Base-by-base conservation (phyloP, 352 stramenopile genomes). In the Phytophthora cryptogea region DNA sequence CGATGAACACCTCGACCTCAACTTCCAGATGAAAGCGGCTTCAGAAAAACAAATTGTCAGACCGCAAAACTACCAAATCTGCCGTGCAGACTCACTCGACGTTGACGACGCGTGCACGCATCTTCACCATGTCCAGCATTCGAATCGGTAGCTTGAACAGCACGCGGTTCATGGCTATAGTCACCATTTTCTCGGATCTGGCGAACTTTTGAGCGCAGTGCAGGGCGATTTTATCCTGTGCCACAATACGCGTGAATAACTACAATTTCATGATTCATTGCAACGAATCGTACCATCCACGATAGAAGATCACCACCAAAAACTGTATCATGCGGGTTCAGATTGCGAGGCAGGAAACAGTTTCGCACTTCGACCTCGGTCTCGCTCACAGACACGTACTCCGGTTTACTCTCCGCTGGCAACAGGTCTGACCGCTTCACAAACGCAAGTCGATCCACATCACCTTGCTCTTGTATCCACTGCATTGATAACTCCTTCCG, bases 151-250 rank as follows among this genome's bases (percentile, higher is more conserved):
- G 66, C 68, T 80, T 83, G 57, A 89, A 89, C 6, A 76, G 58
- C 49, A 84, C 66, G 35, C 79, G 76, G 58, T 89, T 85, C 74
- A 89, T 84, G n/a, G 76, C 59, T 36, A 86, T 77, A 3, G 79
- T 89, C 36, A 77, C 70, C 74, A 87, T 89, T 46, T 78, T 74
- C 54, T 84, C 66, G 53, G 74, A 84, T 54, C 76, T 80, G 16
- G 74, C 83, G 41, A 89, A 87, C 30, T 72, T 83, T 23, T 74
- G 77, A 20, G 79, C 76, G 31, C 76, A 89, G 55, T 83, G 80
- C n/a, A 80, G 55, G 3, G 76, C 79, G 8, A 73, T 72, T 31
- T 72, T 73, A 59, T 86, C 76, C 74, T 83, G 28, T 26, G 8
- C 5, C 3, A 35, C 7, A 16, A 39, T 4, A 39, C 8, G 3